phyloP scores from a whole-genome alignment of 495 filamentous ascomycete species.

The Gamarada debralockiae region DNA sequence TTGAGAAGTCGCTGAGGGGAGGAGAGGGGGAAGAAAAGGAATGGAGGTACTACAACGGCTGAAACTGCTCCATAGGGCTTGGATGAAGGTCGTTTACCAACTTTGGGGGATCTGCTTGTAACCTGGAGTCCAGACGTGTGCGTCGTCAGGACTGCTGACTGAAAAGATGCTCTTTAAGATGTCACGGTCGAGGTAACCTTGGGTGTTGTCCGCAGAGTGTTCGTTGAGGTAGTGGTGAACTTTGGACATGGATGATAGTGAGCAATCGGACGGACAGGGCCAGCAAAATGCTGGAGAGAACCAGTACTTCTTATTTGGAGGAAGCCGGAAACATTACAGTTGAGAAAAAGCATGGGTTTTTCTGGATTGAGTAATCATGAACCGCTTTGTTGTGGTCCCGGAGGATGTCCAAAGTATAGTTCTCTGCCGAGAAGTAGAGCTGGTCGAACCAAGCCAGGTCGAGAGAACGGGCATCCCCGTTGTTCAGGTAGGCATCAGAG shows the following conservation, averaged over 20 bases:
- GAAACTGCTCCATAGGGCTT: slow-evolving; percentile 3
- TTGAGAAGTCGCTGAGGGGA: no score
- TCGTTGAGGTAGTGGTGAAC: not conserved
- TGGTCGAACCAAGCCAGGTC: not conserved
- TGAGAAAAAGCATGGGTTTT: slow-evolving; percentile 10
- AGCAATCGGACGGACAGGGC: slow-evolving; percentile 4
- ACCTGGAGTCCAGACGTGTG: slow-evolving; percentile 6
- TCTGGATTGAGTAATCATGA: slow-evolving; percentile 3
- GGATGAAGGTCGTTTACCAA: slow-evolving; percentile 10
- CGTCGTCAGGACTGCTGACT: slow-evolving; percentile 6
- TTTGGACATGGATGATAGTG: slow-evolving; percentile 9
- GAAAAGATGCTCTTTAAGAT: slow-evolving; percentile 14
- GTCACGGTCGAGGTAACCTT: slow-evolving; percentile 9
- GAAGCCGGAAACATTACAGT: not conserved
- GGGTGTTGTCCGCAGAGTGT: slow-evolving; percentile 1
- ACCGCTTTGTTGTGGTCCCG: slow-evolving; percentile 1
- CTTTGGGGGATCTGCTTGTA: slow-evolving; percentile 10
- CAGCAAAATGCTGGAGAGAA: slow-evolving; percentile 2
- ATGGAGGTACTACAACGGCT: not conserved
- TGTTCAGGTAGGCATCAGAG: slow-evolving; percentile 4
- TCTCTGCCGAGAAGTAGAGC: slow-evolving; percentile 2
- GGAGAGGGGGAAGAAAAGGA: no score
- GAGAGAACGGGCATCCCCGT: slow-evolving; percentile 1
- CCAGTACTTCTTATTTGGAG: not conserved
- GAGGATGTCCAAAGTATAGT: slow-evolving; percentile 8